Evolutionary conservation across 2,329 filamentous ascomycete species (phyloP).

Genomic region (Neonectria coccinea): DNA sequence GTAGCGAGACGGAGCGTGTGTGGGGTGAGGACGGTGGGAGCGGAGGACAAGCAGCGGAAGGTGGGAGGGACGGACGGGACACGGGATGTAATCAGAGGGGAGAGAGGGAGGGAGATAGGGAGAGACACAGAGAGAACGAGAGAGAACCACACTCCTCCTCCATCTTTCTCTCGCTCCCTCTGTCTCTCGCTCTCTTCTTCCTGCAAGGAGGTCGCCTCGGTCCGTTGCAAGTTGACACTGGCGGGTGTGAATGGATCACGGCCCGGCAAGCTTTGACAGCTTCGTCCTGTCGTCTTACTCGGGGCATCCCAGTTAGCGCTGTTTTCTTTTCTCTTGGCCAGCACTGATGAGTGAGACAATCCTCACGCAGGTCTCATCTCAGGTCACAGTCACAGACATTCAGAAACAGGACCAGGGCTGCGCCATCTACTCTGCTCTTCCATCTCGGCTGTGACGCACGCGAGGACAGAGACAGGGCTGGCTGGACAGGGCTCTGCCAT

Average conservation of each 20-base stretch:
- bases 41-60: not conserved
- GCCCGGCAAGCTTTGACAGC: conserved; percentile 4
- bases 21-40: conserved; percentile 16
- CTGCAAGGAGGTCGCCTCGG: not conserved
- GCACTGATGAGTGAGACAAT: not conserved
- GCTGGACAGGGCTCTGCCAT: conserved; percentile 12
- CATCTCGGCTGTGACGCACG: not conserved
- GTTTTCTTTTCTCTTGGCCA: no score
- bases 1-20: conserved; percentile 6
- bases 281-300: not conserved
- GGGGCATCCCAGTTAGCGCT: no score
- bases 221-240: not conserved
- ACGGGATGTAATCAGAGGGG: not conserved
- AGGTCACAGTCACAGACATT: not conserved
- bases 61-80: not conserved
- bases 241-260: conserved; percentile 15
- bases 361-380: conserved; percentile 4
- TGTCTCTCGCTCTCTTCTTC: not conserved
- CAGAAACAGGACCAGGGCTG: not conserved
- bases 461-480: conserved; percentile 20
- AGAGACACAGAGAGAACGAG: no score
- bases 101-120: no score
- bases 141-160: not conserved
- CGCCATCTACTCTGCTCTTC: no score
- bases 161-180: conserved; percentile 2